Evolutionary conservation across 2,329 filamentous ascomycete genomes (phyloP), one percentile per base, ranked within the genome.

Genomic region (Alternaria sp.): DNA sequence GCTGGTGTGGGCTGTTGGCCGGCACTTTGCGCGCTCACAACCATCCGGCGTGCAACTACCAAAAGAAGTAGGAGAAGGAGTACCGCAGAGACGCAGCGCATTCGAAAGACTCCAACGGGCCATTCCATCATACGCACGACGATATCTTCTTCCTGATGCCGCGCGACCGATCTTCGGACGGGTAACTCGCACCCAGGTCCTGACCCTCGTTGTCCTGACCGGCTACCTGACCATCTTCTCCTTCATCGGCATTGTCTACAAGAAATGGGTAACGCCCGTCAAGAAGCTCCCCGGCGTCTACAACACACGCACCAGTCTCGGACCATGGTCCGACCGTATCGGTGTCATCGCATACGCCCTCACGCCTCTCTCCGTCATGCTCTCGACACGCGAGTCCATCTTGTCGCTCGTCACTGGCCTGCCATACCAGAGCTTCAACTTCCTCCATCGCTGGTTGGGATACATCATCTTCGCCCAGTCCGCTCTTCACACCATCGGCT

Each of bases 401-500:
- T 84, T 94, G 5, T 91, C 88, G 0, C 75, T 91, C 14, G 77
- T 92, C 53, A 94, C 91, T 0, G 91, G 92, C 2, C 83, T 94
- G 0, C 90, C 92, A 0, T 92, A 93, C 72, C 91, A 93, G 44
- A 88, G 87, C 56, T 75, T 94, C 84, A 90, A 91, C 78, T 94
- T 94, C 73, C 81, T 72, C 46, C 58, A 71, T 44, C 64, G 90
- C 30, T 94, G 91, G 91, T 81, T 90, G 0, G 91, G 92, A 7
- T 90, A 90, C 65, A 84, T 94, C 71, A 92, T 94, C 66, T 87
- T 92, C 58, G 75, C 87, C 0, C 91, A 94, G 74, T 86, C 87
- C 3, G 79, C 84, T 10, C 78, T 94, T 2, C 92, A 94, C 75
- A 93, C 91, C 2, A 84, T 94, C 25, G 86, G 84, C 58, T 94